Evolutionary conservation across 495 filamentous ascomycete genomes (phyloP), one percentile per base, ranked within the genome.

Genomic region (Staphylotrichum longicolle): DNA sequence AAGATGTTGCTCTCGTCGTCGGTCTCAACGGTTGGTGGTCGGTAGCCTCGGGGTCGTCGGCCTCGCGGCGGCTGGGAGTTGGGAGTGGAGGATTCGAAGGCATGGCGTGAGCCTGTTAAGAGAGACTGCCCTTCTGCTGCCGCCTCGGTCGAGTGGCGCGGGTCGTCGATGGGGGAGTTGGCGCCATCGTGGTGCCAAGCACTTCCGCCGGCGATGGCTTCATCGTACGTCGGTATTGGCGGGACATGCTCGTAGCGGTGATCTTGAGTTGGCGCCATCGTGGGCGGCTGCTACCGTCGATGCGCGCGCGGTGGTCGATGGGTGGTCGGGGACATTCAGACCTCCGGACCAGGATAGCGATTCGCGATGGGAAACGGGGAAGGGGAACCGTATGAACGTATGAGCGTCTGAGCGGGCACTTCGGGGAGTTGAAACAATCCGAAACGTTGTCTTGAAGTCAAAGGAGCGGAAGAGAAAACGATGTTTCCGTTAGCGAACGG

Each of bases 141-240:
- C 60, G 56, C 64, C 15, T 50, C 42, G 50, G 66, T 47, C 49
- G 62, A 32, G 37, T 20, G 48, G 42, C 34, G 44, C 27, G 35
- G 9, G 30, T 71, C 69, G 60, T 74, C 76, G 60, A 74, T 65
- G 3, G 72, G 75, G 55, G 75, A 77, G 60, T 66, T 60, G 4
- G 70, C 66, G 27, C 65, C 45, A 33, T 69, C 61, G 46, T 49
- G 50, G 50, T 59, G 45, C 51, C 53, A 55, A 65, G 65, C 57
- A 68, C 73, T 67, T 68, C 76, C 68, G 63, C 70, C 68, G 77
- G 75, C 72, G 57, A 76, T 86, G 57, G 94, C 92, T 78, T 98
- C 94, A 73, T 97, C 93, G 81, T 98, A 98, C 44, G 88, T 86
- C 8, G 93, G 93, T 74, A 98, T 96, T 20, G 94, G 79, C 34